phyloP scores from a whole-genome alignment of 805 yeast species.

The Teunomyces aglyptinius region DNA sequence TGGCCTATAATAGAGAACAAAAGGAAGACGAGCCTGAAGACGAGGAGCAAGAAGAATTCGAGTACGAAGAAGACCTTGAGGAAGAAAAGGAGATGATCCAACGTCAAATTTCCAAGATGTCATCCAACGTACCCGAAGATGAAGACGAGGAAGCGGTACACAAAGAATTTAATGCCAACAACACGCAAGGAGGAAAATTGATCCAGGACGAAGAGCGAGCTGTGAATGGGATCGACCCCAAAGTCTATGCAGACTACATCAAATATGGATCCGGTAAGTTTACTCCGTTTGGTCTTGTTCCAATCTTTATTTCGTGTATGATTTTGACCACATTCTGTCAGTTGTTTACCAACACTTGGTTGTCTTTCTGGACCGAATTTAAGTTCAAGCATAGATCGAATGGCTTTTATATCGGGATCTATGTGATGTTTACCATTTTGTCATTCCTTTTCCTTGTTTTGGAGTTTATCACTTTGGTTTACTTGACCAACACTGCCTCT shows the following conservation, averaged over 20 bases:
- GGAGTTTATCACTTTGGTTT: conserved; percentile 47
- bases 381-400: conserved; percentile 47
- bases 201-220: conserved; percentile 18
- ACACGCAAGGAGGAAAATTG: conserved; percentile 11
- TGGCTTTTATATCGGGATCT: conserved; percentile 71
- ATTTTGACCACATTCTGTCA: conserved; percentile 48
- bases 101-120: conserved; percentile 11
- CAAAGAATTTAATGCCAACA: conserved; percentile 27
- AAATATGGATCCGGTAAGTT: conserved; percentile 28
- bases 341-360: conserved; percentile 70
- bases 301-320: conserved; percentile 18
- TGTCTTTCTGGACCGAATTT: conserved; percentile 73
- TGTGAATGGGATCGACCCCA: conserved; percentile 25
- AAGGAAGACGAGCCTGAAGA: conserved; percentile 15
- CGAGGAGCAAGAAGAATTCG: conserved; percentile 10
- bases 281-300: conserved; percentile 19
- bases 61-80: conserved; percentile 7
- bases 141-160: conserved; percentile 36
- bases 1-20: conserved; percentile 33
- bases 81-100: conserved; percentile 9
- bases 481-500: conserved; percentile 53
- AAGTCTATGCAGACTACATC: conserved; percentile 33
- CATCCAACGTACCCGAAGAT: background rate
- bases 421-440: conserved; percentile 58
- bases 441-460: conserved; percentile 42